A percentile compares a stretch with the other conserved stretches of the same genome.
phyloP scores from a whole-genome alignment of 106 monocot genomes.

The Dendrobium catenatum region DNA sequence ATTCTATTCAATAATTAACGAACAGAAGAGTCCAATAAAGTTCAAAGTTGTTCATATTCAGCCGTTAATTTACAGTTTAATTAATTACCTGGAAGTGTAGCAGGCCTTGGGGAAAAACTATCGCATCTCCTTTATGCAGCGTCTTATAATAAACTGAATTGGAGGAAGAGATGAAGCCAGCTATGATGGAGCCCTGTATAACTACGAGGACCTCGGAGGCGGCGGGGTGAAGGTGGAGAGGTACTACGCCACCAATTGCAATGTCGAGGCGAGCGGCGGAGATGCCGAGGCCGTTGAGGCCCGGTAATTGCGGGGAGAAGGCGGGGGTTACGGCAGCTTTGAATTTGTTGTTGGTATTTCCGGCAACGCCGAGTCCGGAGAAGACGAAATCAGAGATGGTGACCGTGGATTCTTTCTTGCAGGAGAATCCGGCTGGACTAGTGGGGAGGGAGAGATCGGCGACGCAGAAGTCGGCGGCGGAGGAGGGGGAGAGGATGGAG shows the following conservation, averaged over 20 bases:
- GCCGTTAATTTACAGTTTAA: constrained; percentile 18
- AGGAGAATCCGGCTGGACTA: constrained; percentile 59
- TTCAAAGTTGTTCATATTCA: too few species aligned
- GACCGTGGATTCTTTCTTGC: constrained; percentile 34
- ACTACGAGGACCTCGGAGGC: constrained; percentile 64
- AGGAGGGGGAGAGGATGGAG: constrained; percentile 22
- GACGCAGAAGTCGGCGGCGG: constrained; percentile 69
- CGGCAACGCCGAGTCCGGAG: constrained; percentile 26
- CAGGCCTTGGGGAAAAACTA: constrained; percentile 77
- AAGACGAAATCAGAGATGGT: constrained; percentile 62
- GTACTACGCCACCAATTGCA: constrained; percentile 53
- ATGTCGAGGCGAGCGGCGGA: constrained; percentile 72
- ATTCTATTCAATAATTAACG: too few species aligned
- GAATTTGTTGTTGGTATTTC: constrained; percentile 52
- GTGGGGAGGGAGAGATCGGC: constrained; percentile 32
- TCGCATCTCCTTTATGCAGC: constrained; percentile 41
- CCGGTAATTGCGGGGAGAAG: constrained; percentile 8
- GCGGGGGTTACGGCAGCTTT: constrained; percentile 38
- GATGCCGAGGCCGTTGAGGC: constrained; percentile 70
- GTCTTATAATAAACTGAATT: constrained; percentile 39
- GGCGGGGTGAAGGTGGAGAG: constrained; percentile 82
- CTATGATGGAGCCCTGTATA: constrained; percentile 34
- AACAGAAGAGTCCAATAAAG: too few species aligned
- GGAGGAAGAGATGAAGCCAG: constrained; percentile 69
- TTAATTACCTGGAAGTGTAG: constrained; percentile 55